Conservation (phyloP, 2,329 filamentous ascomycete species). For the Colletotrichum acutatum region DNA sequence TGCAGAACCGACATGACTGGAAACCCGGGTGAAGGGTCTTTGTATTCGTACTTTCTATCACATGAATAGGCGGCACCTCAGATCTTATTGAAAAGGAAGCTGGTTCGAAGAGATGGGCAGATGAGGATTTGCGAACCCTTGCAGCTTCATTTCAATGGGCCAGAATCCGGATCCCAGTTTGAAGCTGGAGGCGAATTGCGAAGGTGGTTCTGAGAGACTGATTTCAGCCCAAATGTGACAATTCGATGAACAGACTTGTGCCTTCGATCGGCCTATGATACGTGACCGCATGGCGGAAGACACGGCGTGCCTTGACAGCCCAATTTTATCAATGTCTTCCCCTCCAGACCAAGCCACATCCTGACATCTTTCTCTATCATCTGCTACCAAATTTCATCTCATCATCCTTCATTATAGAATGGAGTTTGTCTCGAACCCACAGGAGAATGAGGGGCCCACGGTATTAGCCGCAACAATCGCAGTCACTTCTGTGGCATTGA, state of each 20-base stretch:
- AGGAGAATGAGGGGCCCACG: conserved; percentile 47
- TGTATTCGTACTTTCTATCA: not conserved
- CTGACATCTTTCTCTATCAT: conserved; percentile 41
- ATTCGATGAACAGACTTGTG: not conserved
- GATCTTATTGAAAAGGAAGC: not conserved
- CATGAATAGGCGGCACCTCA: not conserved
- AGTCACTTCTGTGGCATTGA: conserved; percentile 49
- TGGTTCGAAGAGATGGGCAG: not conserved
- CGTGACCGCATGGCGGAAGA: too few relatives aligned
- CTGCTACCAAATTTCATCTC: conserved; percentile 18
- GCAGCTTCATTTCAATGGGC: not conserved
- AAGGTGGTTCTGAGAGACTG: not conserved
- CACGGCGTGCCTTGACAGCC: not conserved
- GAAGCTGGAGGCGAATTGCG: not conserved
- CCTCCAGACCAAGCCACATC: not conserved
- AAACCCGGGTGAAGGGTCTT: not conserved
- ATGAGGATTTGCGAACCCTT: not conserved
- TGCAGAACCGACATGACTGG: not conserved
- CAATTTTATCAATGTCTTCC: not conserved
- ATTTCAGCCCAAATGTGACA: not conserved
- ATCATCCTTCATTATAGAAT: not conserved
- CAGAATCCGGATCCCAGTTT: not conserved
- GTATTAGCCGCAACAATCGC: conserved; percentile 54
- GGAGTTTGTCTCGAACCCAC: conserved; percentile 42
- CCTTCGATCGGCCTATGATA: not conserved